Base-by-base conservation (phyloP, 2,329 filamentous ascomycete genomes). In the Aureobasidium sp. region DNA sequence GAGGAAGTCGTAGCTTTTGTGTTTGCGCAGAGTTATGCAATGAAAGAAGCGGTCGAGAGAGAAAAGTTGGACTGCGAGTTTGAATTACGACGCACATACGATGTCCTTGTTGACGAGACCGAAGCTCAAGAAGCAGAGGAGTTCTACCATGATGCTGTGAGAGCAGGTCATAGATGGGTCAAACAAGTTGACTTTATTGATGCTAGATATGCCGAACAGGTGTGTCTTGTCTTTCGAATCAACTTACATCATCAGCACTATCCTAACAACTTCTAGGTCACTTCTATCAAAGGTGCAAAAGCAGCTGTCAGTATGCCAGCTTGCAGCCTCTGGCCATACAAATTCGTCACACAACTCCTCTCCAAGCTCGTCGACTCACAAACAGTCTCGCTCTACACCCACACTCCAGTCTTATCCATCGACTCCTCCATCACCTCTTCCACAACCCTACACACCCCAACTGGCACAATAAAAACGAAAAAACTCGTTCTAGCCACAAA, bases 311-410 rank as follows among this genome's bases (percentile, higher is more conserved):
- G 67, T 22, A 80, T 79, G 56, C 62, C 66, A 39, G 71, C 68
- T 2, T 71, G 71, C 6, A 72, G 68, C 60, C 56, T 74, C 10
- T 70, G 63, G 50, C 67, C 69, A 4, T 72, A 72, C 56, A 66
- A 67, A 50, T 66, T 72, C 41, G 64, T 67, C 7, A 62, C 69
- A 4, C 74, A 74, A 1, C 64, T 79, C 14, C 62, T 80, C 29
- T 72, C 71, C 59, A 56, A 74, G 24, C 69, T 70, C 10, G 57
- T 79, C 4, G 59, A 61, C 0, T 63, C 59, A 27, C 74, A 74
- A 0, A 61, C 78, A 4, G 76, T 40, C 12, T 22, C 78, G 55
- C 59, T 81, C 21, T 78, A 81, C 59, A 79, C 78, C 0, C 66
- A 73, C 58, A 81, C 78, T 2, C 70, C 73, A 1, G 77, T 71